These are phyloP conservation scores for Malus domestica DNA, from an alignment of 306 rosid genomes.

Conservation along the genomic window ASM211411v1 NC_041800.1:5203001-5203500, in stretches of 20 bases:
- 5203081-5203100: conserved; percentile 28
- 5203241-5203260: conserved; percentile 15
- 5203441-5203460: not conserved
- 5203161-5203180: conserved; percentile 69
- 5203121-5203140: conserved; percentile 28
- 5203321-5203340: not conserved
- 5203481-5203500: not conserved
- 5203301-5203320: not conserved
- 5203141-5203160: conserved; percentile 32
- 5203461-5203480: not conserved
- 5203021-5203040: conserved; percentile 6
- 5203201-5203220: conserved; percentile 57
- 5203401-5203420: not conserved
- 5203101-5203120: conserved; percentile 37
- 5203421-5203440: not conserved
- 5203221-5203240: conserved; percentile 56
- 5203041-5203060: conserved; percentile 64
- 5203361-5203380: not conserved
- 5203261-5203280: not conserved
- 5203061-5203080: conserved; percentile 61
- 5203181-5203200: conserved; percentile 85
- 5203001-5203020: not conserved
- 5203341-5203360: not conserved
- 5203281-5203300: not conserved
- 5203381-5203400: not conserved